A percentile compares a stretch with the other conserved stretches of the same genome.
Conservation (phyloP, 768 basidiomycete genomes). For the Mycena polygramma region DNA sequence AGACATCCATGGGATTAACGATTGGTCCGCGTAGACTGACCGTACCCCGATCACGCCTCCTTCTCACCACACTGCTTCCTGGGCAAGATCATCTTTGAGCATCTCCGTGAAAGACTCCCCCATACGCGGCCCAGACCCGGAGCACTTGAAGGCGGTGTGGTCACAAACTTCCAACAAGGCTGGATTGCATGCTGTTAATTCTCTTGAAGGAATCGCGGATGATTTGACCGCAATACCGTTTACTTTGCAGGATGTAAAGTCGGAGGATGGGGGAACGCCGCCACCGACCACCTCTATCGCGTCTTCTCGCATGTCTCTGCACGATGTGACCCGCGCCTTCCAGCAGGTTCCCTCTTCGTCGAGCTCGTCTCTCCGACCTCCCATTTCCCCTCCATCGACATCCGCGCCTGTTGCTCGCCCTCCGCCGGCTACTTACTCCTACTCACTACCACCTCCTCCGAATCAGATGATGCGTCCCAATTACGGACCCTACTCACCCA, state of each 20-base stretch:
- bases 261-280: slow-evolving; percentile 86
- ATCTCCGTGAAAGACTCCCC: slow-evolving; percentile 74
- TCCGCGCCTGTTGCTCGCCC: slow-evolving; percentile 62
- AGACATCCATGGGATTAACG: slow-evolving; percentile 10
- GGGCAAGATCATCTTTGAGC: slow-evolving; percentile 68
- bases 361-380: slow-evolving; percentile 60
- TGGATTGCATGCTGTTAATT: slow-evolving; percentile 78
- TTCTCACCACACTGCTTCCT: slow-evolving; percentile 58
- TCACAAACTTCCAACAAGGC: slow-evolving; percentile 82
- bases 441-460: slow-evolving; percentile 48
- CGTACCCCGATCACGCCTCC: slow-evolving; percentile 63
- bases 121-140: slow-evolving; percentile 79
- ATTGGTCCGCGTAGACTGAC: slow-evolving; percentile 50
- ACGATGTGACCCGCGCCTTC: slow-evolving; percentile 89
- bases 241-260: slow-evolving; percentile 87
- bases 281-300: slow-evolving; percentile 70
- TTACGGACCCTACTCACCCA: slow-evolving; percentile 76
- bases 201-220: slow-evolving; percentile 86
- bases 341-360: slow-evolving; percentile 83
- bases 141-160: slow-evolving; percentile 89
- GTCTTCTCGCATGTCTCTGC: slow-evolving; percentile 82
- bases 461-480: slow-evolving; percentile 64
- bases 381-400: slow-evolving; percentile 64
- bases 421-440: slow-evolving; percentile 41
- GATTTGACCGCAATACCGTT: slow-evolving; percentile 86